Conservation (phyloP, 2,329 filamentous ascomycete genomes). For the Coniosporium tulheliwenetii region DNA sequence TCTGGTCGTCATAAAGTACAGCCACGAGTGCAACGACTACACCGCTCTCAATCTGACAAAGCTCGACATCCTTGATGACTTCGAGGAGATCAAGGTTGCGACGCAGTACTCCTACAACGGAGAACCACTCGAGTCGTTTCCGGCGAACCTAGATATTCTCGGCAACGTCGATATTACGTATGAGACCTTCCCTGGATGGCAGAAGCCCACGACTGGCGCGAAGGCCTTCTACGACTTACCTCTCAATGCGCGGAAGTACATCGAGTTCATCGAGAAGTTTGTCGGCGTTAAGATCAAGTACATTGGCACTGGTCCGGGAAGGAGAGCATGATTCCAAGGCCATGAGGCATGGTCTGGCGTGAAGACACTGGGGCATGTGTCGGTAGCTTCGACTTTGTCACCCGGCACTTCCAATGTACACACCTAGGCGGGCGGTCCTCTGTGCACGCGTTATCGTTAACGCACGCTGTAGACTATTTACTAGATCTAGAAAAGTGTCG, state of each 20-base stretch:
- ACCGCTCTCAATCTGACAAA: conserved; percentile 49
- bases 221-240: conserved; percentile 49
- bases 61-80: conserved; percentile 57
- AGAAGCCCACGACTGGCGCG: conserved; percentile 43
- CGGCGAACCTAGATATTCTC: conserved; percentile 43
- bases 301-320: conserved; percentile 50
- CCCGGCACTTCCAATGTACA: no score
- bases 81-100: conserved; percentile 59
- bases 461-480: no score
- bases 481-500: no score
- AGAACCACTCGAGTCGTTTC: conserved; percentile 44
- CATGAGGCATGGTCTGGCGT: not conserved
- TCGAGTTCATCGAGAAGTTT: conserved; percentile 52
- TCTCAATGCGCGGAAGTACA: conserved; percentile 46
- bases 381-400: no score
- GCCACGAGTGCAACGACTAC: conserved; percentile 50
- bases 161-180: conserved; percentile 49
- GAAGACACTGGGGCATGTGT: no score
- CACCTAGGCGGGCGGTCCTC: no score
- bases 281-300: conserved; percentile 47
- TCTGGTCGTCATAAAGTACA: conserved; percentile 54
- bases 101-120: conserved; percentile 50
- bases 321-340: conserved; percentile 48
- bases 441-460: no score
- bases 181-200: conserved; percentile 54